phyloP scores from a whole-genome alignment of 164 flowering plant species.

The Sextonia rubra region DNA sequence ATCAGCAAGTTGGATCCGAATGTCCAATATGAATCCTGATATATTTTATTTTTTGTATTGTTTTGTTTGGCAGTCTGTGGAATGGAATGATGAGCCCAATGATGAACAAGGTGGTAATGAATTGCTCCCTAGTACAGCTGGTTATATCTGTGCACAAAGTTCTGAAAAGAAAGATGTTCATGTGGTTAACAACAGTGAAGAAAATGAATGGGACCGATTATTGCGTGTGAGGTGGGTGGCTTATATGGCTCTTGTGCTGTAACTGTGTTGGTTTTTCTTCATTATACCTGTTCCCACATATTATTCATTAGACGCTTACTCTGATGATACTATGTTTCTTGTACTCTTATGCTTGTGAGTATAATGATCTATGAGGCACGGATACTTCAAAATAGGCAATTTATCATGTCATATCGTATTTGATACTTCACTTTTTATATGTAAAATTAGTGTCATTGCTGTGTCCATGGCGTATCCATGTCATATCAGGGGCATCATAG shows the following conservation, averaged over 20 bases:
- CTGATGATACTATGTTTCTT: too few species aligned
- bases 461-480: too few species aligned
- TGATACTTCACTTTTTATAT: too few species aligned
- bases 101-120: constrained; percentile 68
- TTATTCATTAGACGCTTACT: too few species aligned
- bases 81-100: constrained; percentile 89
- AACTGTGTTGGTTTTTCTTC: background rate
- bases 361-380: too few species aligned
- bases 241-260: background rate
- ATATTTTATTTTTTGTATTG: background rate
- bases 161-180: constrained; percentile 65
- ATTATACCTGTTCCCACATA: too few species aligned
- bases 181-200: constrained; percentile 42
- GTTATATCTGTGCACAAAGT: constrained; percentile 41
- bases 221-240: constrained; percentile 70
- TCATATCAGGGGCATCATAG: too few species aligned
- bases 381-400: too few species aligned
- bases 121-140: constrained; percentile 35
- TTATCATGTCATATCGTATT: too few species aligned
- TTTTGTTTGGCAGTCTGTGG: constrained; percentile 50
- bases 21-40: background rate
- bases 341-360: too few species aligned
- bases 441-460: too few species aligned
- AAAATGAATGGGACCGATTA: constrained; percentile 98
- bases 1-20: background rate